Evolutionary conservation across 1,284 basidiomycete species (phyloP).

Genomic region (Tilletia walkeri): DNA sequence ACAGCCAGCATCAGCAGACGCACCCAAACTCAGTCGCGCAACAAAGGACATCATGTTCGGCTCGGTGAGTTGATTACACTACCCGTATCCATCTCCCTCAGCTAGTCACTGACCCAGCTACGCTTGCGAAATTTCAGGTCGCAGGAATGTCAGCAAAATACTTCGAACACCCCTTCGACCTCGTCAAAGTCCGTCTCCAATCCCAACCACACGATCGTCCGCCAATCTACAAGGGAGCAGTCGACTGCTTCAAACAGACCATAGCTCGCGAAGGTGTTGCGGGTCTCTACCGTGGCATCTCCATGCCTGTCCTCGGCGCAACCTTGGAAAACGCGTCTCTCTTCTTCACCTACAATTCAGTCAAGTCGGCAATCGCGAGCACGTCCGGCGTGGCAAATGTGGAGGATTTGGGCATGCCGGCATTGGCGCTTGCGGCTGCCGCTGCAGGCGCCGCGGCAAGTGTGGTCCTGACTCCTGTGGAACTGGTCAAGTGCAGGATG

Average conservation of each 20-base stretch:
- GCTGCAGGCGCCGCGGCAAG: constrained; percentile 78
- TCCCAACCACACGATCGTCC: constrained; percentile 43
- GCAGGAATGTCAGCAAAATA: constrained; percentile 53
- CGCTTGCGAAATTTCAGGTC: background rate
- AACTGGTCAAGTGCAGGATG: constrained; percentile 91
- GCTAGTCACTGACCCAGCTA: background rate
- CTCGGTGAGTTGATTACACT: constrained; percentile 23
- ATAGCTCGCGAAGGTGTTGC: constrained; percentile 44
- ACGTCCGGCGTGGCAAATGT: constrained; percentile 29
- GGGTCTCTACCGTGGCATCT: constrained; percentile 64
- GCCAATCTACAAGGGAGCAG: constrained; percentile 35
- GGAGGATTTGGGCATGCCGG: constrained; percentile 61
- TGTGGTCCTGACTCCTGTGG: constrained; percentile 83
- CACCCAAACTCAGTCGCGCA: constrained; percentile 35
- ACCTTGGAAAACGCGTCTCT: constrained; percentile 84
- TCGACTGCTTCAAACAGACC: constrained; percentile 50
- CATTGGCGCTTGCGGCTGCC: constrained; percentile 73
- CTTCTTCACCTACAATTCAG: constrained; percentile 80
- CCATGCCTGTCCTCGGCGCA: constrained; percentile 83
- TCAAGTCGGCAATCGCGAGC: constrained; percentile 61
- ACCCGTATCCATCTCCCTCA: background rate
- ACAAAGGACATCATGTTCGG: constrained; percentile 52
- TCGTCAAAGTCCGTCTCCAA: constrained; percentile 54
- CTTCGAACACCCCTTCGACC: constrained; percentile 40
- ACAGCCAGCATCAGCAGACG: background rate